Percentiles rank a stretch among this genome's conserved stretches.
Evolutionary conservation across 345 rosid genomes (phyloP).

Genomic region (Linum trigynum): DNA sequence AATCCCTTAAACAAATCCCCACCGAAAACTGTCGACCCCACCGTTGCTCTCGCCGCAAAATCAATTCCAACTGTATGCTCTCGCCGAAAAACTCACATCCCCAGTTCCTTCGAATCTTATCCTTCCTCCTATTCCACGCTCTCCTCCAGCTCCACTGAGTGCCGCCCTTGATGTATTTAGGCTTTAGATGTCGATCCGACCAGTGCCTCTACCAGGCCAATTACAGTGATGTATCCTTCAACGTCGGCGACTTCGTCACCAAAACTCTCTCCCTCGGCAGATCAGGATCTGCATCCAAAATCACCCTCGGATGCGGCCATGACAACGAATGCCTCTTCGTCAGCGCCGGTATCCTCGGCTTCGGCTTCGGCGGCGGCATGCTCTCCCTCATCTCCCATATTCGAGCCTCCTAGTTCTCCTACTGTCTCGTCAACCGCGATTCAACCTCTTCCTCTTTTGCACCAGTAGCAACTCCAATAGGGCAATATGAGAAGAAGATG

Average conservation of each 20-base stretch:
- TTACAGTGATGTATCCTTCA: constrained; percentile 89
- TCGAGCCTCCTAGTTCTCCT: constrained; percentile 69
- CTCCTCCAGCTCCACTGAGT: constrained; percentile 44
- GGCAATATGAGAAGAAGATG: no score
- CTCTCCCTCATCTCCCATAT: constrained; percentile 67
- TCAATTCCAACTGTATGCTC: no score
- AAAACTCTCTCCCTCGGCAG: constrained; percentile 58
- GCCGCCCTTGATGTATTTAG: constrained; percentile 37
- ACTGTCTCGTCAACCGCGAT: constrained; percentile 85
- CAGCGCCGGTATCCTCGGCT: constrained; percentile 73
- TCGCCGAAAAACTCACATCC: no score
- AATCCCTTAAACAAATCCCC: no score
- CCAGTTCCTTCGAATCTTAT: no score
- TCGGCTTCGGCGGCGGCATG: constrained; percentile 84
- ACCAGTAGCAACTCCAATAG: no score
- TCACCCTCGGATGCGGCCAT: constrained; percentile 66
- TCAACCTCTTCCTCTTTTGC: constrained; percentile 50
- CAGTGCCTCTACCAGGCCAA: constrained; percentile 66
- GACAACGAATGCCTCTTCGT: constrained; percentile 78
- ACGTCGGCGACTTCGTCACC: constrained; percentile 57
- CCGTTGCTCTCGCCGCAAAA: no score
- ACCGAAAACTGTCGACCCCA: no score
- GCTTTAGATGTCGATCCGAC: constrained; percentile 40
- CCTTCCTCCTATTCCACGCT: constrained; percentile 54
- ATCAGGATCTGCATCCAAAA: constrained; percentile 5